phyloP scores from a whole-genome alignment of 2,329 filamentous ascomycete species.

The Arachnomyces sp. region DNA sequence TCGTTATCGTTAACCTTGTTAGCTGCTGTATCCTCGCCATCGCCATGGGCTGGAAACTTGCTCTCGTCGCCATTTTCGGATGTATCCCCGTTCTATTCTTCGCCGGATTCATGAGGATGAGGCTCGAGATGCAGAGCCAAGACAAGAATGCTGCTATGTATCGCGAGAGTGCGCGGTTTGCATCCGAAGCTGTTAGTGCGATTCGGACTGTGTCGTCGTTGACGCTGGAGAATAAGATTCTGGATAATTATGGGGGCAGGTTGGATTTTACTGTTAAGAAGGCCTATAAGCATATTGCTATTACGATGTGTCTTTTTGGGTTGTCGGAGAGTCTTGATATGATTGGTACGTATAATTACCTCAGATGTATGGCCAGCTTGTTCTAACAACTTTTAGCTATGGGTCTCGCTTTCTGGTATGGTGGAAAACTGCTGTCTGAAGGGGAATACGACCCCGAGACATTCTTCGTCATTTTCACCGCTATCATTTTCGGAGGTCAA shows the following conservation, averaged over 20 bases:
- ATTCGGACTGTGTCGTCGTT: constrained; percentile 45
- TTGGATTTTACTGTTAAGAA: constrained; percentile 43
- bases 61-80: constrained; percentile 51
- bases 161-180: constrained; percentile 41
- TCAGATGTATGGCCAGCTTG: not conserved
- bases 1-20: constrained; percentile 65
- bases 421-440: constrained; percentile 36
- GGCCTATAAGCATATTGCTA: constrained; percentile 52
- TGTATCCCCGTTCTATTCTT: constrained; percentile 33
- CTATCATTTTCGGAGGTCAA: constrained; percentile 30
- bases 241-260: constrained; percentile 27
- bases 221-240: constrained; percentile 38
- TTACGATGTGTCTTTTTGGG: constrained; percentile 55
- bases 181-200: constrained; percentile 42
- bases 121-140: constrained; percentile 42
- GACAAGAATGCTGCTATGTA: constrained; percentile 38
- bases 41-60: constrained; percentile 71
- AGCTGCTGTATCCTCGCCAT: constrained; percentile 57
- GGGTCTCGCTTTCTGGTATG: constrained; percentile 56
- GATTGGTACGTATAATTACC: constrained; percentile 1
- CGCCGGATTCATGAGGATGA: constrained; percentile 33
- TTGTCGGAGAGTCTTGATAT: constrained; percentile 54
- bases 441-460: constrained; percentile 23
- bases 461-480: constrained; percentile 39
- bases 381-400: constrained; percentile 16